A percentile compares a stretch with the other conserved stretches of the same genome.
Evolutionary conservation across 1,284 basidiomycete species (phyloP).

Genomic region (Somion occarium): DNA sequence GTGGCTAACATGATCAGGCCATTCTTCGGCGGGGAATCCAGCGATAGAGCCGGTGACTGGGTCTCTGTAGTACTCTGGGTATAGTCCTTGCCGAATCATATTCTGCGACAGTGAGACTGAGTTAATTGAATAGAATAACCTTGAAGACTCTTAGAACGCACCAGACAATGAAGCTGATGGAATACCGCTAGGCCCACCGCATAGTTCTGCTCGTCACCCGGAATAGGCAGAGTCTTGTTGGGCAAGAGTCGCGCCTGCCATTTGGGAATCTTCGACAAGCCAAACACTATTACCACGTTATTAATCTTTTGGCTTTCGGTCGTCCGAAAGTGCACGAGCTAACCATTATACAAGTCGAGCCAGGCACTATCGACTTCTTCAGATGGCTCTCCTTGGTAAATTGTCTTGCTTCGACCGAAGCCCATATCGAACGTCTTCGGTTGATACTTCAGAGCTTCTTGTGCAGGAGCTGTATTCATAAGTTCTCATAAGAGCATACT

Average conservation of each 20-base stretch:
- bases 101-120: neutral
- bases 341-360: constrained; percentile 9
- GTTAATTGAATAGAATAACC: neutral
- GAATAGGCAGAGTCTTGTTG: constrained; percentile 9
- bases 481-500: neutral
- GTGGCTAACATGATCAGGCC: constrained; percentile 19
- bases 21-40: constrained; percentile 1
- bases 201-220: constrained; percentile 6
- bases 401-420: neutral
- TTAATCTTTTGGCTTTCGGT: too few species aligned
- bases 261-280: constrained; percentile 7
- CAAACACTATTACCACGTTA: too few species aligned
- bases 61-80: constrained; percentile 2
- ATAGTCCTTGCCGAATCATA: neutral
- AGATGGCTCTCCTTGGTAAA: constrained; percentile 7
- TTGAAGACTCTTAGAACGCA: too few species aligned
- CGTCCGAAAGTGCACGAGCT: too few species aligned
- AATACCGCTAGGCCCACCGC: constrained; percentile 7
- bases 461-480: constrained; percentile 1
- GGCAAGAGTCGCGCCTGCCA: constrained; percentile 7
- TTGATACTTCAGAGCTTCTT: constrained; percentile 5
- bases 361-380: constrained; percentile 10
- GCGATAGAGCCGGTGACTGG: constrained; percentile 7
- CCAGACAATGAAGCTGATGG: constrained; percentile 12
- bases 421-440: neutral